These are phyloP conservation scores for Russula virescens DNA, from an alignment of 768 basidiomycete genomes.

Conservation along the genomic window DNA sequence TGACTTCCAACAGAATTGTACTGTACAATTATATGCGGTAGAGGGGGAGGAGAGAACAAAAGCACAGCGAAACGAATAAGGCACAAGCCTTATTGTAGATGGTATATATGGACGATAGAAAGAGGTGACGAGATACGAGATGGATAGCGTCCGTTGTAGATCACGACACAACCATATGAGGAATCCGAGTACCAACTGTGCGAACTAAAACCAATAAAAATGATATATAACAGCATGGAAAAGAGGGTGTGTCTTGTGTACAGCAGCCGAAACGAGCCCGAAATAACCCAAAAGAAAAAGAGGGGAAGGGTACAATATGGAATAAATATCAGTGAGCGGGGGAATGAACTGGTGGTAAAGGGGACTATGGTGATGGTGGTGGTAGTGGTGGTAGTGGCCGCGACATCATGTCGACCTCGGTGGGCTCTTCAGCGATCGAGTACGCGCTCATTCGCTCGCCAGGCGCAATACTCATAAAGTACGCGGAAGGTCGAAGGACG, in stretches of 20 bases:
- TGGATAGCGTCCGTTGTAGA: not conserved
- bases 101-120: not conserved
- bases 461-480: conserved; percentile 14
- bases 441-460: conserved; percentile 5
- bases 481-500: not conserved
- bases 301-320: not conserved
- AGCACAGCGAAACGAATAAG: not conserved
- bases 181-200: not conserved
- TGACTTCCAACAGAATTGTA: not conserved
- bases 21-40: not conserved
- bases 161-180: no score
- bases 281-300: not conserved
- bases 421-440: not conserved
- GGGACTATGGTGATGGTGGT: not conserved
- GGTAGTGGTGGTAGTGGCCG: not conserved
- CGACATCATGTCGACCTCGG: not conserved
- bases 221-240: not conserved
- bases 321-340: not conserved
- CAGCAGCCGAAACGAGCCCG: not conserved
- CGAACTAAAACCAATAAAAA: not conserved
- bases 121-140: not conserved
- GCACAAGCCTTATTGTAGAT: not conserved
- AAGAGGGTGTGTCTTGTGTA: not conserved
- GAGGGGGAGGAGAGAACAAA: not conserved
- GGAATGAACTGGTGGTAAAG: not conserved